phyloP scores from a whole-genome alignment of 108 stramenopile species.

The Seminavis robusta region DNA sequence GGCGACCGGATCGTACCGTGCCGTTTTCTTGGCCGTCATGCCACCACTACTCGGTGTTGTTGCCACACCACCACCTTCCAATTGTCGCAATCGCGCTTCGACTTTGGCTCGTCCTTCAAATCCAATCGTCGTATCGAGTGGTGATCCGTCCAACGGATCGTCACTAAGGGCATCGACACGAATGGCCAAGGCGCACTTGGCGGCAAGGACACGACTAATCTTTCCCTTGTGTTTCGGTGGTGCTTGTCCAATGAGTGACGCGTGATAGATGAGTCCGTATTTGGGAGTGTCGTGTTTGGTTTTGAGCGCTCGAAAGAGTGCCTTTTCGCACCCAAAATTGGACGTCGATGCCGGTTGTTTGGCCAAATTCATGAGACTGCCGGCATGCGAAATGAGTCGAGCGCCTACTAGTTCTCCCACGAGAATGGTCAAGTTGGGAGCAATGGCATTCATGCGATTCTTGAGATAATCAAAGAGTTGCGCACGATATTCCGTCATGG shows the following conservation, averaged over 20 bases:
- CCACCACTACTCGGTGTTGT: slow-evolving; percentile 70
- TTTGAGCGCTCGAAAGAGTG: slow-evolving; percentile 99
- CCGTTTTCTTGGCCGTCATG: slow-evolving; percentile 68
- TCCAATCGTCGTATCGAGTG: slow-evolving; percentile 94
- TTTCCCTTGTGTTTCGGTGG: slow-evolving; percentile 99
- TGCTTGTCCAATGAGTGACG: slow-evolving; percentile 96
- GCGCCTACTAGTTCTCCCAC: slow-evolving; percentile 99
- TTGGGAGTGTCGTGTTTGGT: slow-evolving; percentile 99
- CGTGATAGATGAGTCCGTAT: slow-evolving; percentile 99
- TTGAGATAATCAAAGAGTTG: slow-evolving; percentile 98
- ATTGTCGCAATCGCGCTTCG: slow-evolving; percentile 93
- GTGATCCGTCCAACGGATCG: slow-evolving; percentile 76
- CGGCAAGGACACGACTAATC: slow-evolving; percentile 97
- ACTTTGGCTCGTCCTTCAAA: slow-evolving; percentile 97
- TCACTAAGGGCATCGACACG: slow-evolving; percentile 99
- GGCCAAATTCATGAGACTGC: slow-evolving; percentile 97
- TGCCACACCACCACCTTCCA: slow-evolving; percentile 90
- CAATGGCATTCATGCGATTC: slow-evolving; percentile 99
- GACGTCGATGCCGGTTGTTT: slow-evolving; percentile 99
- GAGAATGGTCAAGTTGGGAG: slow-evolving; percentile 99
- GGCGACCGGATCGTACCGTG: slow-evolving; percentile 70
- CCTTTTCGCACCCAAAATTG: slow-evolving; percentile 99
- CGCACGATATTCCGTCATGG: slow-evolving; percentile 96
- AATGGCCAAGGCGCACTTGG: slow-evolving; percentile 96
- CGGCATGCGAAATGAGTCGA: slow-evolving; percentile 98